Conservation (phyloP, 805 yeast species). For the Danielozyma ontarioensis region DNA sequence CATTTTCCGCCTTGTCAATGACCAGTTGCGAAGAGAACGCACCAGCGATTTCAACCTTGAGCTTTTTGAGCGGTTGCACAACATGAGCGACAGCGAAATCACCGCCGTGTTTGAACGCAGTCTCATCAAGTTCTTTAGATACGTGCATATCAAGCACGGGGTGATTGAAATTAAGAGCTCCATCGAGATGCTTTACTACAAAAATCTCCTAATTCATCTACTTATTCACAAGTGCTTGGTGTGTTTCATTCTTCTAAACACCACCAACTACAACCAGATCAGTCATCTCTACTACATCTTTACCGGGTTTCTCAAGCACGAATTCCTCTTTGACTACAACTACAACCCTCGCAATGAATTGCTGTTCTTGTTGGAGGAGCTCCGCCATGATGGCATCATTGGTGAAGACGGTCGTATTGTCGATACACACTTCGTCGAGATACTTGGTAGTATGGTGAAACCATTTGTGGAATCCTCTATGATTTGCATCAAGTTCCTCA, state of each 20-base stretch:
- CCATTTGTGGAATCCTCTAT: conserved; percentile 32
- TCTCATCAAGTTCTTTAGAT: conserved; percentile 9
- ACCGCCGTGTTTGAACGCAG: conserved; percentile 7
- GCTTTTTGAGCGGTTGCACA: conserved; percentile 5
- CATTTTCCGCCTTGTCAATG: conserved; percentile 8
- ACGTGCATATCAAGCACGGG: conserved; percentile 9
- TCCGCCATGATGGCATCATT: conserved; percentile 10
- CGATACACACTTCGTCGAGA: conserved; percentile 17
- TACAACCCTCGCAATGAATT: conserved; percentile 25
- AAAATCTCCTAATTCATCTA: conserved; percentile 52
- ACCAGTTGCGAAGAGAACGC: conserved; percentile 5
- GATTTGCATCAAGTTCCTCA: conserved; percentile 21
- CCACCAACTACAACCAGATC: conserved; percentile 10
- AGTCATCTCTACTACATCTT: conserved; percentile 27
- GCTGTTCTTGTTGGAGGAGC: conserved; percentile 21
- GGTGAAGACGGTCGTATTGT: conserved; percentile 13
- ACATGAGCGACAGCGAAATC: conserved; percentile 4
- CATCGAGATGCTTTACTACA: conserved; percentile 53
- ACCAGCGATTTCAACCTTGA: conserved; percentile 4
- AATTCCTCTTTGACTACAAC: conserved; percentile 39
- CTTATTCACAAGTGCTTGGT: conserved; percentile 48
- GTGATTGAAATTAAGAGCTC: conserved; percentile 36
- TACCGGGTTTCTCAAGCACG: conserved; percentile 35
- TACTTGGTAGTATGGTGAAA: conserved; percentile 23
- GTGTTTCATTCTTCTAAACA: conserved; percentile 18